These are phyloP conservation scores for Tuber umbilicatum DNA, from an alignment of 495 filamentous ascomycete species.

Conservation along the genomic window DNA sequence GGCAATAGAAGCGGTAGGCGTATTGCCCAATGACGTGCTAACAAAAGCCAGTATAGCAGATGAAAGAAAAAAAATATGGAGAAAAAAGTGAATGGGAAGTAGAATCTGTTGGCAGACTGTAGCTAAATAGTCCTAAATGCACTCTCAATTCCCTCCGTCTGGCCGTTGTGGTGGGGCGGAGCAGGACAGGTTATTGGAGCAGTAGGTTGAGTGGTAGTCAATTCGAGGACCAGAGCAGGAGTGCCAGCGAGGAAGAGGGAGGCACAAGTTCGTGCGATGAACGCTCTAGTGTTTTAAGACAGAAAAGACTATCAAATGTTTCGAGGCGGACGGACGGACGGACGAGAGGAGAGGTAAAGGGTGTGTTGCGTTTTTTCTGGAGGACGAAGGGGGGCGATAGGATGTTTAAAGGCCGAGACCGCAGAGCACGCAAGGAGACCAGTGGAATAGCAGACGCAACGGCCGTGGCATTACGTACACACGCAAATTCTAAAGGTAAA, in stretches of 20 bases:
- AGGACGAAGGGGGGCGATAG: constrained; percentile 24
- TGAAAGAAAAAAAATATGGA: background rate
- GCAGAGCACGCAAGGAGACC: constrained; percentile 29
- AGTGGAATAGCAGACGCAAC: constrained; percentile 26
- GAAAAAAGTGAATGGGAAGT: background rate
- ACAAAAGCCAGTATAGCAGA: background rate
- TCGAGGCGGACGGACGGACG: background rate
- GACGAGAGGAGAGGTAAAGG: background rate
- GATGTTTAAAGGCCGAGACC: constrained; percentile 30
- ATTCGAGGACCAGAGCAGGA: background rate
- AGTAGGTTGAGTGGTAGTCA: background rate
- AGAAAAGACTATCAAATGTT: background rate
- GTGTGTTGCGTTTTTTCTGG: background rate
- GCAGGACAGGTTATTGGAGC: background rate
- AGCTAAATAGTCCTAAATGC: background rate
- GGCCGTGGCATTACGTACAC: constrained; percentile 35
- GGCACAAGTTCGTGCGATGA: background rate
- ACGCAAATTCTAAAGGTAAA: constrained; percentile 9
- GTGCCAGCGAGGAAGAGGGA: background rate
- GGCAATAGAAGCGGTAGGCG: background rate
- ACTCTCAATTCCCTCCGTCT: background rate
- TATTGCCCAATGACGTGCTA: background rate
- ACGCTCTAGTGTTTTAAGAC: background rate
- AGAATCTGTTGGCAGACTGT: background rate
- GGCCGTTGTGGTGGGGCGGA: background rate